Evolutionary conservation across 495 filamentous ascomycete species (phyloP).

Genomic region (Podospora australis): DNA sequence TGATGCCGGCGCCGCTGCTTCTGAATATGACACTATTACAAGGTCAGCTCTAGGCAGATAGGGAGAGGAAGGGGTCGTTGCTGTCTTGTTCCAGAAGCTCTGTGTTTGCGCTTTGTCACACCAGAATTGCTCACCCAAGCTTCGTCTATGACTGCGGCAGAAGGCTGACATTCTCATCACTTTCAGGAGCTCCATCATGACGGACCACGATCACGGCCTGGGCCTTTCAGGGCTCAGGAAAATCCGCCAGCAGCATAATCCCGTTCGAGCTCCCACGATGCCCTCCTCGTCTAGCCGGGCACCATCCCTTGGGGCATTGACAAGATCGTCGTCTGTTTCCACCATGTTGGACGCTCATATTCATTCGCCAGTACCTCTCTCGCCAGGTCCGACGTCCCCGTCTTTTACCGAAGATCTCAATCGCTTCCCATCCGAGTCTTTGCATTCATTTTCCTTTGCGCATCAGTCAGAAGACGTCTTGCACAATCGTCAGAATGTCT

Average conservation of each 20-base stretch:
- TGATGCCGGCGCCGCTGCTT: slow-evolving; percentile 42
- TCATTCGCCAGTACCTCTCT: slow-evolving; percentile 38
- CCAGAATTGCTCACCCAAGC: slow-evolving; percentile 10
- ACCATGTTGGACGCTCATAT: slow-evolving; percentile 38
- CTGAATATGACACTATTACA: slow-evolving; percentile 47
- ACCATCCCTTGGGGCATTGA: slow-evolving; percentile 50
- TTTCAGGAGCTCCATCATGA: slow-evolving; percentile 45
- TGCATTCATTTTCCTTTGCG: slow-evolving; percentile 98
- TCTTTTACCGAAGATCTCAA: slow-evolving; percentile 81
- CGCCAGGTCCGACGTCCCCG: slow-evolving; percentile 58
- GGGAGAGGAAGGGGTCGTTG: background rate
- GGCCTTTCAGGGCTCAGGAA: slow-evolving; percentile 75
- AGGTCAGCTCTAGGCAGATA: slow-evolving; percentile 32
- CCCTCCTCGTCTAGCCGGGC: slow-evolving; percentile 55
- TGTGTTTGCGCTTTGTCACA: slow-evolving; percentile 1
- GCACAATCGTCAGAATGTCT: slow-evolving; percentile 82
- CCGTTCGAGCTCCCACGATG: slow-evolving; percentile 56
- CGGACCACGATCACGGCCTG: slow-evolving; percentile 53
- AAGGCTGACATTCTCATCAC: slow-evolving; percentile 24
- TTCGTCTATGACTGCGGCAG: background rate
- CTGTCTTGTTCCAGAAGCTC: background rate
- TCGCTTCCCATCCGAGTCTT: slow-evolving; percentile 88
- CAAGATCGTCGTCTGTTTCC: slow-evolving; percentile 58
- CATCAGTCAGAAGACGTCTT: slow-evolving; percentile 90
- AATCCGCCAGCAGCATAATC: slow-evolving; percentile 76